A percentile compares a stretch with the other conserved stretches of the same genome.
Conservation (phyloP, 495 filamentous ascomycete genomes). For the Trichoderma parareesei region DNA sequence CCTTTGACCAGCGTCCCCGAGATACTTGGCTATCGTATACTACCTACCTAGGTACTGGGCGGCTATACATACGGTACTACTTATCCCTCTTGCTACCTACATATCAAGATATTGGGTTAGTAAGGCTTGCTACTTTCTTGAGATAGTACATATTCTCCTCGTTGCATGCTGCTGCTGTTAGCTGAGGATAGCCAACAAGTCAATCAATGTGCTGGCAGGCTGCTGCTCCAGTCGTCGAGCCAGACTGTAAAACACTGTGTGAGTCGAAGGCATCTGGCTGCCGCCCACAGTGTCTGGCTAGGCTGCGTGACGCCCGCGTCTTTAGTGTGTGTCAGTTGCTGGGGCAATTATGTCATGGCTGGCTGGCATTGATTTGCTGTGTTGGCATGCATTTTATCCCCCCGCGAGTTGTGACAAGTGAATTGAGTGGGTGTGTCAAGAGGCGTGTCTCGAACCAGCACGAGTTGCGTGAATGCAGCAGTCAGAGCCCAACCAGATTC, state of each 20-base stretch:
- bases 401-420: background rate
- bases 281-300: background rate
- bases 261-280: background rate
- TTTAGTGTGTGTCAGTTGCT: conserved; percentile 5
- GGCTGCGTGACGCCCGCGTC: background rate
- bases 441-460: background rate
- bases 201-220: too few relatives aligned
- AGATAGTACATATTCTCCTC: too few relatives aligned
- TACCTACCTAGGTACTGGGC: too few relatives aligned
- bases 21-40: too few relatives aligned
- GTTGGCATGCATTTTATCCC: background rate
- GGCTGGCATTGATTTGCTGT: background rate
- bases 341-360: conserved; percentile 13
- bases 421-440: background rate
- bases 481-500: too few relatives aligned
- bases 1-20: background rate
- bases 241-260: conserved; percentile 3
- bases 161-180: too few relatives aligned
- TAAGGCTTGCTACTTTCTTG: too few relatives aligned
- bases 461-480: background rate
- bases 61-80: too few relatives aligned
- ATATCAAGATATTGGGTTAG: too few relatives aligned
- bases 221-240: background rate
- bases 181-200: too few relatives aligned
- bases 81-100: too few relatives aligned